These are phyloP conservation scores for Buddleja alternifolia DNA, from an alignment of 257 asterid species.

Conservation along the genomic window DNA sequence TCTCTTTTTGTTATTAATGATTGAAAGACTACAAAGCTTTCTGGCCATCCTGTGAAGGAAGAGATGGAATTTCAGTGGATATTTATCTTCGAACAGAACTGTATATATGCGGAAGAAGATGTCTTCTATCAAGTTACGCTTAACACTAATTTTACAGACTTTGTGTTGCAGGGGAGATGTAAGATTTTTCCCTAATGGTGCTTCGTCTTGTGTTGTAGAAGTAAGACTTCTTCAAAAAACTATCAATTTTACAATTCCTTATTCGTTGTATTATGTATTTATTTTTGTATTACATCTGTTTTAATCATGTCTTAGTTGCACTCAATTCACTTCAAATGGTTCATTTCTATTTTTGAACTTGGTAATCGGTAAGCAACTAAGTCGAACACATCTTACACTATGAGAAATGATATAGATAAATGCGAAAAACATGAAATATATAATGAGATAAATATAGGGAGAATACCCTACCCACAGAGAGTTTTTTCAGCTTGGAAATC, in stretches of 20 bases:
- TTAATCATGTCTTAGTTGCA: neutral
- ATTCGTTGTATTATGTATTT: neutral
- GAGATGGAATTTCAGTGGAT: constrained; percentile 4
- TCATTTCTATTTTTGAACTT: constrained; percentile 17
- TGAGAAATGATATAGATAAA: neutral
- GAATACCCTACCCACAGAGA: neutral
- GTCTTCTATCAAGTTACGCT: constrained; percentile 10
- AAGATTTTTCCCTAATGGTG: constrained; percentile 85
- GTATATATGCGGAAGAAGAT: neutral
- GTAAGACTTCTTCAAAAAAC: constrained; percentile 47
- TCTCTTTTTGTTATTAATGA: too few species aligned
- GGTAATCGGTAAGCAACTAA: neutral
- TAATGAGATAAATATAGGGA: neutral
- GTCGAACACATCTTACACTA: neutral
- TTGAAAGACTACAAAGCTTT: neutral
- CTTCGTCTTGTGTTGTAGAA: constrained; percentile 71
- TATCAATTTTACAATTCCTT: constrained; percentile 17
- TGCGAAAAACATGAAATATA: neutral
- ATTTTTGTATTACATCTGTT: neutral
- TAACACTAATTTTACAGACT: constrained; percentile 23
- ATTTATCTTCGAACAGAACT: constrained; percentile 13
- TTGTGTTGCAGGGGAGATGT: constrained; percentile 85
- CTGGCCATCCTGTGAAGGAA: constrained; percentile 3
- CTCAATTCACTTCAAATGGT: neutral
- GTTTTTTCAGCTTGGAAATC: neutral